Conservation (phyloP, 2,329 filamentous ascomycete genomes). For the Chrysoporthe puriensis region DNA sequence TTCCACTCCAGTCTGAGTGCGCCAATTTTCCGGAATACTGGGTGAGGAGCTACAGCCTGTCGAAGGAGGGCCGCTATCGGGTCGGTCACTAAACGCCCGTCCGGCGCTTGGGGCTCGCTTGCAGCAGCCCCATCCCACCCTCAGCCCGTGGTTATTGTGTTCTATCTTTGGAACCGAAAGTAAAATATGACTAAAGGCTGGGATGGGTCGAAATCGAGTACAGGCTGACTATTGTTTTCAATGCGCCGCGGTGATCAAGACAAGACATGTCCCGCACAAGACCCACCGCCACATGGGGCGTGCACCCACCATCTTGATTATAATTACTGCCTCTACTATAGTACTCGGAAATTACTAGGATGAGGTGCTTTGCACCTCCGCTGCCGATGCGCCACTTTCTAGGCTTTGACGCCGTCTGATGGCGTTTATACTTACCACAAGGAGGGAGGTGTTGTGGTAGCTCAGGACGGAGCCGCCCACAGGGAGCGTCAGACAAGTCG, state of each 20-base stretch:
- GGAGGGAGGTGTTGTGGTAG: constrained; percentile 8
- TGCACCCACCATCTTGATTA: background rate
- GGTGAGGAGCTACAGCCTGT: background rate
- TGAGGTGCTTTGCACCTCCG: constrained; percentile 7
- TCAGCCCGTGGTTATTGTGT: background rate
- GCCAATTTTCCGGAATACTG: background rate
- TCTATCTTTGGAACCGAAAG: background rate
- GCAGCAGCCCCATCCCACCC: background rate
- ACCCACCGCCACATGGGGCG: background rate
- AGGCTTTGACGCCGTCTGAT: background rate
- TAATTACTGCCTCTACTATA: background rate
- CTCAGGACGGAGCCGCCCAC: constrained; percentile 3
- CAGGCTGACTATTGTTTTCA: background rate
- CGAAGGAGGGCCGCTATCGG: constrained; percentile 1
- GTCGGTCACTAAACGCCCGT: background rate
- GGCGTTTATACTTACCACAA: background rate
- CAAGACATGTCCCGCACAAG: constrained; percentile 10
- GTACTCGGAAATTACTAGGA: background rate
- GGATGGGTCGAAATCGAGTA: background rate
- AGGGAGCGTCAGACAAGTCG: constrained; percentile 17
- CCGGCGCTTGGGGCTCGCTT: background rate
- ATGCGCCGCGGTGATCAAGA: background rate
- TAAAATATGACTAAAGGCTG: background rate
- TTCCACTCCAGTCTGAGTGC: background rate
- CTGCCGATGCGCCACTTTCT: constrained; percentile 17